A percentile compares a stretch with the other conserved stretches of the same genome.
Evolutionary conservation across 2,329 filamentous ascomycete genomes (phyloP).

Genomic region (Talaromyces sp.): DNA sequence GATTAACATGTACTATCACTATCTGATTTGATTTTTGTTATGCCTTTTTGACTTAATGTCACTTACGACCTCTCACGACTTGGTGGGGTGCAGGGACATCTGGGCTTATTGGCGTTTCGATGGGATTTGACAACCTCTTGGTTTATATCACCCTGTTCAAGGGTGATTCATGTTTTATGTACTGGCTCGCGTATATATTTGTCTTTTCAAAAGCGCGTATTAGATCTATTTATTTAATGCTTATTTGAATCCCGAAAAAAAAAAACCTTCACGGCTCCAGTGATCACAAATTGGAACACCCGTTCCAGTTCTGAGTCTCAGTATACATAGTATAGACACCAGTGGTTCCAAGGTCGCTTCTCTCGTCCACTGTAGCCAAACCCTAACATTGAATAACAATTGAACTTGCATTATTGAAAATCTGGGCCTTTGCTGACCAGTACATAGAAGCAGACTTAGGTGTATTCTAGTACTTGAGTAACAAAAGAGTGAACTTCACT

Average conservation of each 20-base stretch:
- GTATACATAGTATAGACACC: too few species aligned
- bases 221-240: not conserved
- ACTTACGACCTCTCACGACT: slow-evolving; percentile 2
- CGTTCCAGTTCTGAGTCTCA: too few species aligned
- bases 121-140: not conserved
- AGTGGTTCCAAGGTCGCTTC: too few species aligned
- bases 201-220: not conserved
- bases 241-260: not conserved
- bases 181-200: slow-evolving; percentile 1
- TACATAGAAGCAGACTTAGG: too few species aligned
- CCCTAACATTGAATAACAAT: too few species aligned
- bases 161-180: not conserved
- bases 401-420: too few species aligned
- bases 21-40: not conserved
- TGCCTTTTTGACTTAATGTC: not conserved
- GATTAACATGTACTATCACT: not conserved
- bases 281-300: too few species aligned
- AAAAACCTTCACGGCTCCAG: too few species aligned
- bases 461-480: too few species aligned
- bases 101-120: not conserved
- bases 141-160: not conserved
- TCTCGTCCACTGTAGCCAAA: too few species aligned
- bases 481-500: too few species aligned
- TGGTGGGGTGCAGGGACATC: not conserved
- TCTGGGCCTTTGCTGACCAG: too few species aligned